Base-by-base conservation (phyloP, 2,329 filamentous ascomycete species). In the Calonectria henricotiae region DNA sequence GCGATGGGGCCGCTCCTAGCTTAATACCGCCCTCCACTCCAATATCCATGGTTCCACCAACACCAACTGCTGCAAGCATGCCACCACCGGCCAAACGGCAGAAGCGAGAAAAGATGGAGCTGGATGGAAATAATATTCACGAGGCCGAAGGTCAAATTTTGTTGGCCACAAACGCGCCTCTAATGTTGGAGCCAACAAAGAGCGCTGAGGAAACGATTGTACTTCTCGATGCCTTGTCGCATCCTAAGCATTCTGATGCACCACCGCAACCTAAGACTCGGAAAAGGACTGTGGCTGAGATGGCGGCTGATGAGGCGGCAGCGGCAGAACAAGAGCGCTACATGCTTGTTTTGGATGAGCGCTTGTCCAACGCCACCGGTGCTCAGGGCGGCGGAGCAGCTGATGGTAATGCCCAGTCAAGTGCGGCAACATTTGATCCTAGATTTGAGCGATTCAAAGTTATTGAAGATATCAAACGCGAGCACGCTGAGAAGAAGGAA, bases 361-460 rank as follows among this genome's bases (percentile, higher is more conserved):
- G 94, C 6, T 88, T 95, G 70, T 87, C 92, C 1, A 88, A 86
- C 46, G 86, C 86, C 15, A 87, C 89, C 4, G 86, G 87, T 46
- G 88, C 88, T 8, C 88, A 90, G 70, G 87, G 88, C 68, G 87
- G 87, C 3, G 83, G 86, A 13, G 88, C 88, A 39, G 82, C 89
- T n/a, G 92, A 93, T 70, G 90, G 89, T 23, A 95, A 97, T 79
- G 92, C 90, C 9, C 91, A 94, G 72, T 89, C 90, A 43, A 92
- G 90, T 23, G 88, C 89, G 6, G 88, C 90, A n/a, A 88, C 92
- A 3, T 97, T 97, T 76, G 94, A 97, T 80, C 91, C 93, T 41
- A 90, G 92, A 32, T 98, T 98, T 80, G 95, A 96, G 75, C 91
- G 93, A 43, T 98, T 98, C 83, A 98, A 98, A 85, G 90, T 94